Evolutionary conservation across 495 filamentous ascomycete genomes (phyloP).

Genomic region (Aspergillus indologenus): DNA sequence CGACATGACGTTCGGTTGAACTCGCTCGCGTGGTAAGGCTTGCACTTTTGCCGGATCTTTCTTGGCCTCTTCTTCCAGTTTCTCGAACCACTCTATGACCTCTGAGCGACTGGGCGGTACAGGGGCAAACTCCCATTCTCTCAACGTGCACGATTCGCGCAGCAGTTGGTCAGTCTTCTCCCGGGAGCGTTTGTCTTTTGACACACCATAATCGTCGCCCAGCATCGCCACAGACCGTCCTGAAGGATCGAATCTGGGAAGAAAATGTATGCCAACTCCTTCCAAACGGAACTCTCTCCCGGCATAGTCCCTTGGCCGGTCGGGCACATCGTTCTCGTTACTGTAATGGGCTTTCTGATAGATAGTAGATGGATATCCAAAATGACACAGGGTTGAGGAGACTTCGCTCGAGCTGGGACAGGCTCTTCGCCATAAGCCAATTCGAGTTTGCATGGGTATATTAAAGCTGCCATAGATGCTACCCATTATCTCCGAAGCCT

Average conservation of each 20-base stretch:
- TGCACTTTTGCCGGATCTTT: conserved; percentile 6
- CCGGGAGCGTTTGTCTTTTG: conserved; percentile 49
- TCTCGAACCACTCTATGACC: conserved; percentile 64
- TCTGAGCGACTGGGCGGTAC: conserved; percentile 69
- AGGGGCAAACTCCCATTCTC: conserved; percentile 43
- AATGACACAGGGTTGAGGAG: conserved; percentile 27
- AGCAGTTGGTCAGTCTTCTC: conserved; percentile 48
- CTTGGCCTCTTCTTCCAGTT: conserved; percentile 25
- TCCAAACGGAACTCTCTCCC: conserved; percentile 81
- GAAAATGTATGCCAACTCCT: conserved; percentile 69
- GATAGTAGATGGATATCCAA: conserved; percentile 53
- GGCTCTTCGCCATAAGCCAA: conserved; percentile 27
- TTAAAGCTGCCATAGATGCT: conserved; percentile 31
- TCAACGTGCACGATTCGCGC: conserved; percentile 32
- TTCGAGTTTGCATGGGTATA: conserved; percentile 18
- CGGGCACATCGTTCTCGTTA: conserved; percentile 80
- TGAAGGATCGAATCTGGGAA: conserved; percentile 73
- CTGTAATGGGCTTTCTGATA: conserved; percentile 89
- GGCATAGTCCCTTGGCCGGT: conserved; percentile 76
- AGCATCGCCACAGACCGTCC: conserved; percentile 53
- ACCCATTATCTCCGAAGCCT: conserved; percentile 23
- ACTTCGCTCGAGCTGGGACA: conserved; percentile 32
- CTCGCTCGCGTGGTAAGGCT: conserved; percentile 11
- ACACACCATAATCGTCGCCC: conserved; percentile 46
- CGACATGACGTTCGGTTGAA: conserved; percentile 52